phyloP scores from a whole-genome alignment of 768 basidiomycete genomes.

The Postia placenta region DNA sequence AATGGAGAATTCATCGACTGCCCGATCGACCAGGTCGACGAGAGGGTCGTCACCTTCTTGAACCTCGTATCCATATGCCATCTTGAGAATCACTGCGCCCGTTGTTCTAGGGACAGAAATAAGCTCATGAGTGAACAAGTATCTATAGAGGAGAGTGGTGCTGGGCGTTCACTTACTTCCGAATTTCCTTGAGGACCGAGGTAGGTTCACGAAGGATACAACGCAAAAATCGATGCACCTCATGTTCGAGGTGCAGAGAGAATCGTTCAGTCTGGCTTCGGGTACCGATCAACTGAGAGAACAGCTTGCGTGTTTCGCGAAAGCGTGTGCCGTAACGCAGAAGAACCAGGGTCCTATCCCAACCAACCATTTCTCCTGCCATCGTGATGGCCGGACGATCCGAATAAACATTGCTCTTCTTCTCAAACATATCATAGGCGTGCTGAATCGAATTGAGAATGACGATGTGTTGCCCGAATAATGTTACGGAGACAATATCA shows the following conservation, averaged over 20 bases:
- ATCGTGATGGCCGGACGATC: slow-evolving; percentile 17
- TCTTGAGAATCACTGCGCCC: slow-evolving; percentile 20
- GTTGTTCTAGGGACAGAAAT: slow-evolving; percentile 16
- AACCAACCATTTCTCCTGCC: slow-evolving; percentile 18
- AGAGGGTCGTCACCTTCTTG: slow-evolving; percentile 18
- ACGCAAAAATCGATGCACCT: slow-evolving; percentile 38
- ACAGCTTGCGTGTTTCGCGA: slow-evolving; percentile 35
- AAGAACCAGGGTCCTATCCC: slow-evolving; percentile 29
- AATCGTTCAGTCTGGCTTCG: slow-evolving; percentile 29
- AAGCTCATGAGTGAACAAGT: neutral
- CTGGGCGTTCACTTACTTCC: slow-evolving; percentile 28
- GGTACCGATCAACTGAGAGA: slow-evolving; percentile 37
- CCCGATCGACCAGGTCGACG: slow-evolving; percentile 20
- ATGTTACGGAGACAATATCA: slow-evolving; percentile 20
- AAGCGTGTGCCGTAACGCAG: slow-evolving; percentile 35
- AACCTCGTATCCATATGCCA: slow-evolving; percentile 25
- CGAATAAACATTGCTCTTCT: slow-evolving; percentile 21
- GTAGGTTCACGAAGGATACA: slow-evolving; percentile 33
- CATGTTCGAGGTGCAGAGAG: slow-evolving; percentile 31
- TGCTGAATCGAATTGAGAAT: slow-evolving; percentile 22
- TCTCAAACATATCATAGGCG: slow-evolving; percentile 25
- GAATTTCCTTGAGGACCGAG: slow-evolving; percentile 32
- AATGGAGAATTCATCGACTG: slow-evolving; percentile 18
- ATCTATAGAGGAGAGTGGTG: neutral
- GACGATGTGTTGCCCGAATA: slow-evolving; percentile 24